phyloP scores from a whole-genome alignment of 2,329 filamentous ascomycete species.

The Paracorniculantispora psalliotae region DNA sequence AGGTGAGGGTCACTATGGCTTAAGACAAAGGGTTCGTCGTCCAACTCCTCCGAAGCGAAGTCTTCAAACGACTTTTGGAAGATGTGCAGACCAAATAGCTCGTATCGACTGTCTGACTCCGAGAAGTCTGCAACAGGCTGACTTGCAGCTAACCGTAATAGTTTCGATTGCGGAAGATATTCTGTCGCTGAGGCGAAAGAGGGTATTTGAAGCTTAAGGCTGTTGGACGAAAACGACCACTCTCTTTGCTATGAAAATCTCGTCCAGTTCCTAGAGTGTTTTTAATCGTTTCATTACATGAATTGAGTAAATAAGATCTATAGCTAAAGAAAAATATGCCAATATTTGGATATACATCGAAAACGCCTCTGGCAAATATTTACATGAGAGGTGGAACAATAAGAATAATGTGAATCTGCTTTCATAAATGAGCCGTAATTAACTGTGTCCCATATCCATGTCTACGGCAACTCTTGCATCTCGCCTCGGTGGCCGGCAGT shows the following conservation, averaged over 20 bases:
- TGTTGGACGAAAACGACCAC: too few species aligned
- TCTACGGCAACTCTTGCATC: slow-evolving; percentile 11
- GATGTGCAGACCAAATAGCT: not conserved
- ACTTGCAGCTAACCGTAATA: too few species aligned
- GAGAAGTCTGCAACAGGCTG: not conserved
- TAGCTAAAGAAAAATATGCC: not conserved
- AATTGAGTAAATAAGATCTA: not conserved
- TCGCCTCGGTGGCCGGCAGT: slow-evolving; percentile 10
- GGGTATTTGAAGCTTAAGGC: too few species aligned
- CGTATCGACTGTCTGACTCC: not conserved
- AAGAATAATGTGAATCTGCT: not conserved
- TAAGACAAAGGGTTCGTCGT: not conserved
- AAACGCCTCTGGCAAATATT: not conserved
- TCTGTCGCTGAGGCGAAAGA: too few species aligned
- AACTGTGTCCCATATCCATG: not conserved
- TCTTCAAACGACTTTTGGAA: not conserved
- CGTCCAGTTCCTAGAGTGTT: too few species aligned
- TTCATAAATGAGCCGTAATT: not conserved
- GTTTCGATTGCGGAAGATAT: too few species aligned
- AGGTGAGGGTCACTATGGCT: not conserved
- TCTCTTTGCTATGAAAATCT: too few species aligned
- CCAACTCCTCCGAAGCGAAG: not conserved
- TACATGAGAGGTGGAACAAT: not conserved
- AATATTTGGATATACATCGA: not conserved
- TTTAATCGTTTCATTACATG: too few species aligned